phyloP scores from a whole-genome alignment of 2,329 filamentous ascomycete species.

The Graphiopsis chlorocephala region DNA sequence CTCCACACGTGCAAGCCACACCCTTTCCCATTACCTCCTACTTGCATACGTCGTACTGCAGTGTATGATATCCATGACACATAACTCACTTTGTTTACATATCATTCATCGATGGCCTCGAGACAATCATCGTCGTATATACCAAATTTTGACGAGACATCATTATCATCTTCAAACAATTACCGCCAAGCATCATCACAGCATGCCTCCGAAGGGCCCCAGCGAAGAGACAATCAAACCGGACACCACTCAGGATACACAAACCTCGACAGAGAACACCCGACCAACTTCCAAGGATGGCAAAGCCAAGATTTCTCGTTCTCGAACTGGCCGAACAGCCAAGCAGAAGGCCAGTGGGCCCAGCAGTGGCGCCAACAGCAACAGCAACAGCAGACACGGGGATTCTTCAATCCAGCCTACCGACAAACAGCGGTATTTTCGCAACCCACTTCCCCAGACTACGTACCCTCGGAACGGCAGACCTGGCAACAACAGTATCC shows the following conservation, averaged over 20 bases:
- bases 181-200: neutral
- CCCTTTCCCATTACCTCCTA: neutral
- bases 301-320: neutral
- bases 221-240: neutral
- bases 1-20: neutral
- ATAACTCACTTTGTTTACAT: neutral
- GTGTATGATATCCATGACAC: neutral
- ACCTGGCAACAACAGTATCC: neutral
- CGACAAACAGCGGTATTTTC: neutral
- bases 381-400: neutral
- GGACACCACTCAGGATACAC: neutral
- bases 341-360: neutral
- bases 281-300: neutral
- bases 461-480: neutral
- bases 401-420: neutral
- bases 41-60: neutral
- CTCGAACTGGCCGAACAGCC: neutral
- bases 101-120: neutral
- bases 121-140: neutral
- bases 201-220: neutral
- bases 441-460: neutral
- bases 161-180: neutral
- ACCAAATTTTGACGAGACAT: neutral
- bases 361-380: neutral
- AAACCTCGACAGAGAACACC: neutral